Conservation (phyloP, 2,329 filamentous ascomycete species). For the Penicillium occitanis region DNA sequence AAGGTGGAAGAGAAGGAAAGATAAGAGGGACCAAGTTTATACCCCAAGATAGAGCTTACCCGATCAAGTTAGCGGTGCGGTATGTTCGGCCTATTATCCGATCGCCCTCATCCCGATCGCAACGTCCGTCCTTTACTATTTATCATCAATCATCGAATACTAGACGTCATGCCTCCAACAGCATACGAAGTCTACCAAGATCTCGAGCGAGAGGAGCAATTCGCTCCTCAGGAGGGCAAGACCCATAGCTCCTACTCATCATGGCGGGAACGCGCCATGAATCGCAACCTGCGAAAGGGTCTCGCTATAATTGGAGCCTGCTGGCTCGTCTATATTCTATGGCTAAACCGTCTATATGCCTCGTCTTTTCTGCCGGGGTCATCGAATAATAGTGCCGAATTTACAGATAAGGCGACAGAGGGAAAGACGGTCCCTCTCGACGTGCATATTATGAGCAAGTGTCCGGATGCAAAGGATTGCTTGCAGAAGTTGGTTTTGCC, state of each 20-base stretch:
- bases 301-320: constrained; percentile 20
- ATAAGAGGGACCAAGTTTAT: neutral
- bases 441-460: constrained; percentile 96
- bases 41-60: neutral
- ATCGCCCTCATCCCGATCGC: neutral
- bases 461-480: constrained; percentile 85
- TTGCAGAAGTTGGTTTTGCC: constrained; percentile 78
- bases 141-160: neutral
- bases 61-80: constrained; percentile 11
- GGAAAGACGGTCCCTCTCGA: constrained; percentile 68
- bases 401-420: constrained; percentile 18
- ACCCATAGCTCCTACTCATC: constrained; percentile 11
- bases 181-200: constrained; percentile 21
- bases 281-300: constrained; percentile 15
- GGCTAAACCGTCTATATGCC: constrained; percentile 20
- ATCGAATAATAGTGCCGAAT: neutral
- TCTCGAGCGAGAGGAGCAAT: constrained; percentile 19
- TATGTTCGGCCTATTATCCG: neutral
- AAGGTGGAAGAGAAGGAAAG: neutral
- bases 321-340: constrained; percentile 20
- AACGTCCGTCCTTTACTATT: neutral
- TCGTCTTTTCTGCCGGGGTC: neutral
- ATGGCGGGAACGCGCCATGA: constrained; percentile 21
- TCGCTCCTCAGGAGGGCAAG: constrained; percentile 17
- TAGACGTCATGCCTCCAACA: constrained; percentile 14